phyloP scores from a whole-genome alignment of 352 stramenopile species.

The Saprolegnia parasitica region DNA sequence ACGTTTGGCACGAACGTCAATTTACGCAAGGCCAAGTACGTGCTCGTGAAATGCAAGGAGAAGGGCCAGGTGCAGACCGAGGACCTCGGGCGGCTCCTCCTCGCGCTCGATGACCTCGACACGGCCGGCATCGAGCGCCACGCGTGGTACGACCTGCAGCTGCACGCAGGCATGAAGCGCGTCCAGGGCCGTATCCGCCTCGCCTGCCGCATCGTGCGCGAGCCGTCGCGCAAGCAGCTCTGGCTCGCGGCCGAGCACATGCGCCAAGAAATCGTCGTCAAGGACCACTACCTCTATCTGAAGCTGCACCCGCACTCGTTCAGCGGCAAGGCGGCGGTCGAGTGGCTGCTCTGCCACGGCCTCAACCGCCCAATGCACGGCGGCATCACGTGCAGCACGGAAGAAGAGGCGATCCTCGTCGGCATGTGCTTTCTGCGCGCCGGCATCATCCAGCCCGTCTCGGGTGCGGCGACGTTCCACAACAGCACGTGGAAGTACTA shows the following conservation, averaged over 20 bases:
- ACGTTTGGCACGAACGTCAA: constrained; percentile 82
- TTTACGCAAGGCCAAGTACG: constrained; percentile 66
- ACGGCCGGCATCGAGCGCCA: constrained; percentile 76
- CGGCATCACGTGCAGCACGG: constrained; percentile 78
- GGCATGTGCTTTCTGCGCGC: constrained; percentile 64
- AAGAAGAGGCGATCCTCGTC: constrained; percentile 75
- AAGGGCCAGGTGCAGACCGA: constrained; percentile 80
- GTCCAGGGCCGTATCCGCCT: constrained; percentile 79
- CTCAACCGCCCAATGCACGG: constrained; percentile 78
- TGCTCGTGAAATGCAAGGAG: constrained; percentile 86
- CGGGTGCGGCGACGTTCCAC: constrained; percentile 60
- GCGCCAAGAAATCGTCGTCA: constrained; percentile 58
- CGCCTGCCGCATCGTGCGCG: constrained; percentile 77
- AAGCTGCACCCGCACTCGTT: constrained; percentile 76
- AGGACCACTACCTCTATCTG: constrained; percentile 76
- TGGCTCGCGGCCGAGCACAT: constrained; percentile 83
- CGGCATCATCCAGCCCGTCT: constrained; percentile 66
- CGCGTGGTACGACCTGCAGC: constrained; percentile 81
- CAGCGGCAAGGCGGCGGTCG: constrained; percentile 68
- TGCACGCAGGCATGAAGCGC: constrained; percentile 78
- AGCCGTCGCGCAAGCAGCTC: constrained; percentile 78
- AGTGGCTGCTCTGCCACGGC: constrained; percentile 85
- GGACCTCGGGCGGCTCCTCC: constrained; percentile 67
- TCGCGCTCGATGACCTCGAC: constrained; percentile 80
- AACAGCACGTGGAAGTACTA: constrained; percentile 87